phyloP scores from a whole-genome alignment of 164 flowering plant genomes.

The Stephania cephalantha region DNA sequence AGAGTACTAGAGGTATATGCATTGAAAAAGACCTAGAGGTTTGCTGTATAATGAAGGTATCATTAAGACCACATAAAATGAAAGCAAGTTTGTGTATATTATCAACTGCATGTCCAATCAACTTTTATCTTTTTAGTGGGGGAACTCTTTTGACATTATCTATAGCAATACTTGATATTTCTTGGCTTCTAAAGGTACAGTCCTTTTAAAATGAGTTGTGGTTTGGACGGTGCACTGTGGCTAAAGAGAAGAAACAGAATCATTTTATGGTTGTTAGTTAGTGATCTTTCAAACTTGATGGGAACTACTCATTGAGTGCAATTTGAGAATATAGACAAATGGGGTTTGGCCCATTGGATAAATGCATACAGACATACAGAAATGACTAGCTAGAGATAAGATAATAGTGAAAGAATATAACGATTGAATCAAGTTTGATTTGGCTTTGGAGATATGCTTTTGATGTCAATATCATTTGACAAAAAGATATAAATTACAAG shows the following conservation, averaged over 20 bases:
- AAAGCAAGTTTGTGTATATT: neutral
- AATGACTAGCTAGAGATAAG: neutral
- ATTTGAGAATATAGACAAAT: neutral
- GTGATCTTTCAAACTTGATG: neutral
- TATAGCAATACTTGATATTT: too few species aligned
- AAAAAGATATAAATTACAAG: too few species aligned
- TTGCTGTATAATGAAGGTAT: too few species aligned
- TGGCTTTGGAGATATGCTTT: neutral
- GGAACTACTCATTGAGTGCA: neutral
- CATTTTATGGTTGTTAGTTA: neutral
- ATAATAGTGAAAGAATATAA: neutral
- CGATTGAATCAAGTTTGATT: neutral
- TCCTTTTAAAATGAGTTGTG: neutral
- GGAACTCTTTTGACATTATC: too few species aligned
- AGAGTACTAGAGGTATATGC: too few species aligned
- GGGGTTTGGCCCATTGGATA: neutral
- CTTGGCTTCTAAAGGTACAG: neutral
- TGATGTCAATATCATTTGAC: too few species aligned
- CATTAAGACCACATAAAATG: neutral
- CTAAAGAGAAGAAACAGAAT: neutral
- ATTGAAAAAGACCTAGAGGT: too few species aligned
- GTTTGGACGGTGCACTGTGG: neutral
- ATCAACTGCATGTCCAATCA: neutral
- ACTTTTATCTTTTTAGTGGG: too few species aligned
- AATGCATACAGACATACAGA: neutral